These are phyloP conservation scores for Alternaria consortialis DNA, from an alignment of 2,329 filamentous ascomycete species.

Conservation along the genomic window DNA sequence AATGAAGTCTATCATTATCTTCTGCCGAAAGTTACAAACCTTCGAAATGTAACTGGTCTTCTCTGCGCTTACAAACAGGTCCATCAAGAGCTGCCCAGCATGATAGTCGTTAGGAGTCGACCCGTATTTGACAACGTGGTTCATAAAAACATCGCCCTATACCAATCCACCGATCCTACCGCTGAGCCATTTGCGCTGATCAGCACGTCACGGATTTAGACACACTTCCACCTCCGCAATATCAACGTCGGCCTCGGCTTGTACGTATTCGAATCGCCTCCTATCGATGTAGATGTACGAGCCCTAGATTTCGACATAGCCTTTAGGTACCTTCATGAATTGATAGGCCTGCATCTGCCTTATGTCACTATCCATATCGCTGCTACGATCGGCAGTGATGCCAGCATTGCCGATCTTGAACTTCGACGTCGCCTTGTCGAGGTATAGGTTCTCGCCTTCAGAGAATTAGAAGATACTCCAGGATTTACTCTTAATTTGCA, in stretches of 20 bases:
- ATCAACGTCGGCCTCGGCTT: background rate
- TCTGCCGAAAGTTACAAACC: background rate
- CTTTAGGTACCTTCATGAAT: background rate
- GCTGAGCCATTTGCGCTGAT: background rate
- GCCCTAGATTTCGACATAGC: background rate
- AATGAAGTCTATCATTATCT: background rate
- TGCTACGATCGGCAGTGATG: background rate
- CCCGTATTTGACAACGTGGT: background rate
- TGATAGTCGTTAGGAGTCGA: background rate
- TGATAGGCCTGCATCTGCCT: background rate
- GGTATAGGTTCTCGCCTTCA: background rate
- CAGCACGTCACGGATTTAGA: background rate
- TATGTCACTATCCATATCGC: background rate
- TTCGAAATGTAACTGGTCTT: background rate
- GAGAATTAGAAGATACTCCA: background rate
- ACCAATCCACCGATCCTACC: background rate
- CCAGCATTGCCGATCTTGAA: background rate
- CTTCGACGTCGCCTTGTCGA: background rate
- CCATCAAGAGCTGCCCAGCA: constrained; percentile 1
- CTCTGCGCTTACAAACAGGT: background rate
- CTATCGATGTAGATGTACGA: background rate
- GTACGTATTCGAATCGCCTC: background rate
- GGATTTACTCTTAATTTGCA: background rate
- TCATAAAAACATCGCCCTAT: background rate
- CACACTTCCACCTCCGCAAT: background rate